These are phyloP conservation scores for Lipomyces starkeyi DNA, from an alignment of 805 yeast genomes.

Conservation along the genomic window DNA sequence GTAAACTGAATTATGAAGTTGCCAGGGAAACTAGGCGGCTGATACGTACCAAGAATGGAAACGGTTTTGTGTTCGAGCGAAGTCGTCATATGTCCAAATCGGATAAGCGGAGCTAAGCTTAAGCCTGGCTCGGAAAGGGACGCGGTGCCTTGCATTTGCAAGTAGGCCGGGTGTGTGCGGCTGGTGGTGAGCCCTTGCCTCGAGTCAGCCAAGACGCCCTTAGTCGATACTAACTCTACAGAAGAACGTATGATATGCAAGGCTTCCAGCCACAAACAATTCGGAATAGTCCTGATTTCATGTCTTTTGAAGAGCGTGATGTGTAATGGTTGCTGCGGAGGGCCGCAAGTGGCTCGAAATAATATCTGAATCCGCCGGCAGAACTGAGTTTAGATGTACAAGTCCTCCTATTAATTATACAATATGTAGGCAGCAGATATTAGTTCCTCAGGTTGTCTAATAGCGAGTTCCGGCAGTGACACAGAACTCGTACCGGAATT, in stretches of 20 bases:
- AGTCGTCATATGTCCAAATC: too few species aligned
- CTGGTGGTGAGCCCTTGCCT: neutral
- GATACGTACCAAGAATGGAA: too few species aligned
- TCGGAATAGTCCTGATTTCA: neutral
- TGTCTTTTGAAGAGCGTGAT: neutral
- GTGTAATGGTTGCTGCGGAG: neutral
- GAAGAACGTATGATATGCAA: neutral
- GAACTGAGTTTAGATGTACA: neutral
- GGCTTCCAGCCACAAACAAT: neutral
- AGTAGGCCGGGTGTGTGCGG: neutral
- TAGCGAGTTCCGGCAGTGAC: neutral
- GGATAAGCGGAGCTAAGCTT: too few species aligned
- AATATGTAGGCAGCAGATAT: neutral
- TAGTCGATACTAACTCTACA: neutral
- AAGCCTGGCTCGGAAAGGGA: too few species aligned
- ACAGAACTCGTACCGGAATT: neutral
- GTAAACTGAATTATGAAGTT: too few species aligned
- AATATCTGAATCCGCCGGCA: neutral
- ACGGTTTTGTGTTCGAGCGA: too few species aligned
- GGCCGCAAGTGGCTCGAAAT: neutral
- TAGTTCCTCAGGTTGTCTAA: neutral
- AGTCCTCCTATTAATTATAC: neutral
- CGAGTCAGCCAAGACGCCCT: neutral
- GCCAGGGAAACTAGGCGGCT: too few species aligned
- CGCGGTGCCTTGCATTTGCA: neutral